Conservation (phyloP, 2,329 filamentous ascomycete genomes). For the Pseudocercospora crystallina region DNA sequence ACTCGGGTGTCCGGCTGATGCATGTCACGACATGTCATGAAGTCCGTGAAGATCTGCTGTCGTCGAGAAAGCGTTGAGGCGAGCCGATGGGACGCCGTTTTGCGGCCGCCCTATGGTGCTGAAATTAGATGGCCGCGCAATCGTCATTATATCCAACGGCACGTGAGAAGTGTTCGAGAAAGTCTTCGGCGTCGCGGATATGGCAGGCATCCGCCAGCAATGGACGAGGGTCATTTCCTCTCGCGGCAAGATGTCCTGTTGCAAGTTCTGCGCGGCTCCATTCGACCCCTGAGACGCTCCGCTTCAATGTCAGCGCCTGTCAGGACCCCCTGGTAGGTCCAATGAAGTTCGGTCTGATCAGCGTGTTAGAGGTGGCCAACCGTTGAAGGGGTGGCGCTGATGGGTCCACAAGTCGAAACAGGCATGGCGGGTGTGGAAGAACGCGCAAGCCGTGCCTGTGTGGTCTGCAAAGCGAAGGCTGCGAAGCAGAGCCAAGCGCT, state of each 20-base stretch:
- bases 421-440: slow-evolving; percentile 17
- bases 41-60: not conserved
- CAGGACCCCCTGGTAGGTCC: slow-evolving; percentile 1
- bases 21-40: not conserved
- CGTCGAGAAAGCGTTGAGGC: slow-evolving; percentile 13
- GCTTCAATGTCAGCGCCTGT: not conserved
- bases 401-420: slow-evolving; percentile 12
- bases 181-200: not conserved
- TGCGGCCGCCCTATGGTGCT: not conserved
- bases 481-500: no score
- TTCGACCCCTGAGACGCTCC: not conserved
- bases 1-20: not conserved
- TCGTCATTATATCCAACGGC: slow-evolving; percentile 4
- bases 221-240: not conserved
- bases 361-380: not conserved
- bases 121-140: slow-evolving; percentile 6
- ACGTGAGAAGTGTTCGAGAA: slow-evolving; percentile 9
- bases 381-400: slow-evolving; percentile 10
- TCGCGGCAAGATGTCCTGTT: slow-evolving; percentile 1
- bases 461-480: no score
- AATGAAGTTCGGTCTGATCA: slow-evolving; percentile 3
- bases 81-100: slow-evolving; percentile 1
- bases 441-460: slow-evolving; percentile 17
- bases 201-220: no score
- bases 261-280: slow-evolving; percentile 1